Percentiles rank a stretch among this genome's conserved stretches.
Evolutionary conservation across 768 basidiomycete species (phyloP).

Genomic region (Calocera cornea): DNA sequence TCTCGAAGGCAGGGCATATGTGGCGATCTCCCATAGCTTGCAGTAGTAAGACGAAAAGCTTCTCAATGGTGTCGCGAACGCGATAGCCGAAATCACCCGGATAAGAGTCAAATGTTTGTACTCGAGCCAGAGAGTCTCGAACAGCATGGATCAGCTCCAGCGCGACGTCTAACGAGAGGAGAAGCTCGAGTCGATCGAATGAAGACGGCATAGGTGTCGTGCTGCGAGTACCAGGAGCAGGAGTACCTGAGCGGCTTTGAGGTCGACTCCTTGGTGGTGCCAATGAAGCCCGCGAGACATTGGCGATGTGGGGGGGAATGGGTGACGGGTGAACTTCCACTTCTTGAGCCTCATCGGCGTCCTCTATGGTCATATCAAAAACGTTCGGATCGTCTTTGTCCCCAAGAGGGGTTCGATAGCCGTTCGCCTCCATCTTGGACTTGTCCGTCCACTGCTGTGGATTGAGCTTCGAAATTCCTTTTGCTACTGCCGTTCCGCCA

Average conservation of each 20-base stretch:
- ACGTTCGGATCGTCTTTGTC: conserved; percentile 6
- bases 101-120: conserved; percentile 79
- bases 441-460: conserved; percentile 67
- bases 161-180: conserved; percentile 83
- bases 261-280: conserved; percentile 9
- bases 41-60: conserved; percentile 76
- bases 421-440: conserved; percentile 15
- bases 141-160: conserved; percentile 87
- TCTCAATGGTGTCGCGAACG: conserved; percentile 87
- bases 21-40: conserved; percentile 67
- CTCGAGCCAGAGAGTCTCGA: conserved; percentile 80
- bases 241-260: neutral
- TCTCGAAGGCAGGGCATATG: conserved; percentile 61
- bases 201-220: conserved; percentile 15
- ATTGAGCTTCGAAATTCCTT: conserved; percentile 80
- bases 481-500: conserved; percentile 62
- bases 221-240: neutral
- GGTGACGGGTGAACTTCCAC: conserved; percentile 16
- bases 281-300: conserved; percentile 3
- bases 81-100: conserved; percentile 76
- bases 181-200: conserved; percentile 57
- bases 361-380: conserved; percentile 8
- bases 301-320: conserved; percentile 13
- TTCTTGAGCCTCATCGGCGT: conserved; percentile 14
- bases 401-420: conserved; percentile 14